phyloP scores from a whole-genome alignment of 2,329 filamentous ascomycete genomes.

The Nemania abortiva region DNA sequence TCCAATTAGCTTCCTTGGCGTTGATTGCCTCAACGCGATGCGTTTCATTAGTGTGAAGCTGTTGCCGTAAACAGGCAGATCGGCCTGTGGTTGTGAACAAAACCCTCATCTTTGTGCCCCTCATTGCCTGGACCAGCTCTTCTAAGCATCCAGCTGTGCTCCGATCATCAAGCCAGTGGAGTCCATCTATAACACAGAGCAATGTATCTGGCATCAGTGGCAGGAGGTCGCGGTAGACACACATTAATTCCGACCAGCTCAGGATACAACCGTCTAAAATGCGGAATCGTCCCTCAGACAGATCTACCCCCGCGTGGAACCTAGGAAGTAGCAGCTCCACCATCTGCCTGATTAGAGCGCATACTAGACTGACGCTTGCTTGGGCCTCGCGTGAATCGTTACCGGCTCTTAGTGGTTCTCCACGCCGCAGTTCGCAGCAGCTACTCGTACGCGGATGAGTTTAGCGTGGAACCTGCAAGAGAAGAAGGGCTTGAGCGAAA shows the following conservation, averaged over 20 bases:
- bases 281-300: conserved; percentile 21
- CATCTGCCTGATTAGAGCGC: conserved; percentile 33
- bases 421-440: conserved; percentile 34
- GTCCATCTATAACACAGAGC: conserved; percentile 31
- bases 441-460: background rate
- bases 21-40: conserved; percentile 18
- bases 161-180: conserved; percentile 35
- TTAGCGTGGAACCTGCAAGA: background rate
- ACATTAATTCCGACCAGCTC: conserved; percentile 30
- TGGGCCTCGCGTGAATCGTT: conserved; percentile 33
- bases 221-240: conserved; percentile 29
- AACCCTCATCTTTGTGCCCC: conserved; percentile 28
- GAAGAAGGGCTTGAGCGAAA: background rate
- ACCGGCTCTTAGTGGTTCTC: conserved; percentile 20
- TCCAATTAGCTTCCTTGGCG: conserved; percentile 12
- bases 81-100: conserved; percentile 34
- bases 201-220: conserved; percentile 32
- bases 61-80: conserved; percentile 27
- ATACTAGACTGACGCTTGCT: conserved; percentile 26
- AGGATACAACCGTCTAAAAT: conserved; percentile 32
- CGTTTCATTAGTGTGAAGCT: conserved; percentile 17
- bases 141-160: conserved; percentile 27
- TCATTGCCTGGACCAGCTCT: conserved; percentile 31
- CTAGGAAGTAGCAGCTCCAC: conserved; percentile 25
- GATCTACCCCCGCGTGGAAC: conserved; percentile 18